Evolutionary conservation across 2,329 filamentous ascomycete species (phyloP), one percentile per base, ranked within the genome.

Genomic region (Fusarium concolor): DNA sequence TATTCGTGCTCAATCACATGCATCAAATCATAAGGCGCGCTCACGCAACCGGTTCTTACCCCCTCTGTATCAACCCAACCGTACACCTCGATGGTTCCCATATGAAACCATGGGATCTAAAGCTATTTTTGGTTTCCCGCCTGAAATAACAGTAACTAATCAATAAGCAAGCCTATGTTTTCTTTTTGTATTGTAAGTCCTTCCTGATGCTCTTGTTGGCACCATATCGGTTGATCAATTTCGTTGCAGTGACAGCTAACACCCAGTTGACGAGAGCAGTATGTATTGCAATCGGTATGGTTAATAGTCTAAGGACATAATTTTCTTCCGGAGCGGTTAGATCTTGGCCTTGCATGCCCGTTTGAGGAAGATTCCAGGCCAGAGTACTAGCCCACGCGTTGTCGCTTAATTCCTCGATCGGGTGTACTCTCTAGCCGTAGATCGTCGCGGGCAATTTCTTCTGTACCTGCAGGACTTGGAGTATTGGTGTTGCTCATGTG

Each of bases 391-490:
- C 69, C 74, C 39, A 81, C 63, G 10, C 81, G 79, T 29, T 81
- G 76, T 24, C 81, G 75, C 74, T 83, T 83, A 14, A 66, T 70
- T 29, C 75, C 76, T 28, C 73, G 73, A 45, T 68, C 66, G 1
- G 75, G 70, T 24, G 67, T 76, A 15, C 47, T 70, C n/a, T 68
- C 63, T 33, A 71, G 22, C 3, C 68, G 74, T 18, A 83, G 50
- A 22, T 85, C 84, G 10, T 82, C 77, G 12, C 83, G 78, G 17
- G 73, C 70, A 20, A 86, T 84, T 73, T 87, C 85, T 68, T 87
- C 85, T 1, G 84, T 86, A 4, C 78, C 80, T 1, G 80, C 80
- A 12, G 83, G 79, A 61, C 84, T 86, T 4, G 82, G 82, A 5
- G 81, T 81, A 57, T 82, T 79, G 41, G 54, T 63, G 17, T 50